Percentiles rank a stretch among this genome's conserved stretches.
Evolutionary conservation across 345 rosid genomes (phyloP).

Genomic region (Ceriops tagal): DNA sequence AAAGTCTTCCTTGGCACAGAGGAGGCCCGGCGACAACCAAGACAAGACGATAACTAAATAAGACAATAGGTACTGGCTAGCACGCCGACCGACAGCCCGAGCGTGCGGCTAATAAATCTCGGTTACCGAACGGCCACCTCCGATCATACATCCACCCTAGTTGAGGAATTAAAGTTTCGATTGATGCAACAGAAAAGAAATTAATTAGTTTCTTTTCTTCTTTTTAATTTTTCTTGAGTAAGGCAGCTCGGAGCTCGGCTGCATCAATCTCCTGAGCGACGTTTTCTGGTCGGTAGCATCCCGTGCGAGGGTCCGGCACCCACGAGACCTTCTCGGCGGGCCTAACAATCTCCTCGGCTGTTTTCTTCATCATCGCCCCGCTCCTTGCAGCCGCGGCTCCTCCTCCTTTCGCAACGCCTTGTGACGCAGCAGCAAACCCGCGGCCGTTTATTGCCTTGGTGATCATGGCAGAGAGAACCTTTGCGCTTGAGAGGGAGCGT

Average conservation of each 20-base stretch:
- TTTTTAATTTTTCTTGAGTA: slow-evolving; percentile 48
- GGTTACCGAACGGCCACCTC: too few species aligned
- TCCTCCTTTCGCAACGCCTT: slow-evolving; percentile 24
- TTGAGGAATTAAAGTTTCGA: background rate
- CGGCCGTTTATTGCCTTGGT: slow-evolving; percentile 12
- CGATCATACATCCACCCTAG: too few species aligned
- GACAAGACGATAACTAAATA: too few species aligned
- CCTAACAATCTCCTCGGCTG: slow-evolving; percentile 41
- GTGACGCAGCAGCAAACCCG: slow-evolving; percentile 18
- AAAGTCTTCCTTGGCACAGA: too few species aligned
- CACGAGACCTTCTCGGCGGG: slow-evolving; percentile 52
- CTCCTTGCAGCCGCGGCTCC: slow-evolving; percentile 23
- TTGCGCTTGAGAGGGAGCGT: slow-evolving; percentile 19
- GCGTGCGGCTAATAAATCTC: too few species aligned
- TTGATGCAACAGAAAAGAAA: background rate
- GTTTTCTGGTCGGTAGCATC: slow-evolving; percentile 76
- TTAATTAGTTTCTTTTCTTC: too few species aligned
- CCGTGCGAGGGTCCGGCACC: slow-evolving; percentile 86
- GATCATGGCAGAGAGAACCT: slow-evolving; percentile 14
- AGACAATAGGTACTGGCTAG: too few species aligned
- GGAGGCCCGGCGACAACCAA: too few species aligned
- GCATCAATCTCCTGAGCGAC: slow-evolving; percentile 56
- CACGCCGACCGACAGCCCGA: too few species aligned
- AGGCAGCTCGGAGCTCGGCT: slow-evolving; percentile 59
- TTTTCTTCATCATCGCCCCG: slow-evolving; percentile 40